Conservation (phyloP, 805 yeast species). For the Dipodascopsis uninucleata region DNA sequence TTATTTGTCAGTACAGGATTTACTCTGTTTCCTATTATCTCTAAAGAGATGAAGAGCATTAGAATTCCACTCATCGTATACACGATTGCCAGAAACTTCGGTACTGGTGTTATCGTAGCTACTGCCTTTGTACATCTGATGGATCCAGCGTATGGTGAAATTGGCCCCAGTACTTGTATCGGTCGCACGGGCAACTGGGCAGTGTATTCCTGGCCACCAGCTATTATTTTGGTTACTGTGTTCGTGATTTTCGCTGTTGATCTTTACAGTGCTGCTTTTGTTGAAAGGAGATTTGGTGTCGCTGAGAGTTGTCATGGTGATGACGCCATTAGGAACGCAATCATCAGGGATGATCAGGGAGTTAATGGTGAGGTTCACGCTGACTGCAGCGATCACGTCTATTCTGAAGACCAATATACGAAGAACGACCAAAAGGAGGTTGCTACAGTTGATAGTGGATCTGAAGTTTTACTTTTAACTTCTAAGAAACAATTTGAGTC, state of each 20-base stretch:
- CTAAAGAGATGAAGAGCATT: constrained; percentile 14
- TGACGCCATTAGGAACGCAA: too few species aligned
- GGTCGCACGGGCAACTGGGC: constrained; percentile 46
- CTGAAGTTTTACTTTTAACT: too few species aligned
- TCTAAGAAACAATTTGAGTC: too few species aligned
- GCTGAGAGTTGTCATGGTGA: constrained; percentile 30
- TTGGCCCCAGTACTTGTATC: constrained; percentile 37
- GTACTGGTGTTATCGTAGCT: background rate
- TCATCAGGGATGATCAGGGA: too few species aligned
- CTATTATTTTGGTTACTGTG: constrained; percentile 47
- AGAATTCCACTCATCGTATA: constrained; percentile 10
- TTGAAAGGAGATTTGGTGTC: constrained; percentile 39
- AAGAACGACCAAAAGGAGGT: too few species aligned
- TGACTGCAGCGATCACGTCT: too few species aligned
- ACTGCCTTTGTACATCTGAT: constrained; percentile 6
- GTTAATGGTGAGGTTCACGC: too few species aligned
- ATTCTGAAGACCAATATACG: too few species aligned
- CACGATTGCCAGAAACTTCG: constrained; percentile 9
- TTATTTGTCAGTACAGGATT: constrained; percentile 44
- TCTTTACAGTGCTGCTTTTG: constrained; percentile 43
- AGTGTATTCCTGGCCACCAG: constrained; percentile 55
- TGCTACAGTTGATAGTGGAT: too few species aligned
- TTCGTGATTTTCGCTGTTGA: constrained; percentile 47
- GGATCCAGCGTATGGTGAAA: constrained; percentile 4
- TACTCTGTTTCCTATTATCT: constrained; percentile 44